Evolutionary conservation across 2,329 filamentous ascomycete genomes (phyloP).

Genomic region (Fusarium paranaense): DNA sequence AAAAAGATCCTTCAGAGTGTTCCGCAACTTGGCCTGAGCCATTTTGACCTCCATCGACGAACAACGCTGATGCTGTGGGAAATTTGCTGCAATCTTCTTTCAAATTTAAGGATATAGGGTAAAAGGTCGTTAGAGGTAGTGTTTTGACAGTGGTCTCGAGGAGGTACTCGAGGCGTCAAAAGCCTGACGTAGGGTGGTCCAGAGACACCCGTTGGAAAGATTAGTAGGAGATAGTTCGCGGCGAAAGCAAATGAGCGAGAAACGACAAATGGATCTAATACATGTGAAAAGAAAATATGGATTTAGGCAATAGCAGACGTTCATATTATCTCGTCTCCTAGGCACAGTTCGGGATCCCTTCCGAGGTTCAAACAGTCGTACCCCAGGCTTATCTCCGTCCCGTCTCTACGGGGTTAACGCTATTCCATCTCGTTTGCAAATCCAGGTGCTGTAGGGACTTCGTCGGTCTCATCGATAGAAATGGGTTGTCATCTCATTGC

Average conservation of each 20-base stretch:
- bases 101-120: not conserved
- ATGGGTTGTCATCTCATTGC: not conserved
- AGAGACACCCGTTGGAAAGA: not conserved
- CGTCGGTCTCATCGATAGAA: too few relatives aligned
- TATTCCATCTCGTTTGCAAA: too few relatives aligned
- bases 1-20: not conserved
- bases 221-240: not conserved
- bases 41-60: not conserved
- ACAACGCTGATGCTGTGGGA: not conserved
- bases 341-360: not conserved
- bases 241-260: too few relatives aligned
- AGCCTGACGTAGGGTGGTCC: not conserved
- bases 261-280: too few relatives aligned
- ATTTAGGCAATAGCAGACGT: too few relatives aligned
- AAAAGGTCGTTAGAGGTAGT: not conserved
- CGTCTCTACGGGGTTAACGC: not conserved
- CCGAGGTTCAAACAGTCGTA: not conserved
- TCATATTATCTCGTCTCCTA: not conserved
- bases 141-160: not conserved
- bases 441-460: not conserved
- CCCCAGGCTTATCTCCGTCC: not conserved
- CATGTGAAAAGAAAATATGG: too few relatives aligned
- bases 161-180: not conserved
- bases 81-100: not conserved
- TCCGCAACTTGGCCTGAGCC: not conserved